phyloP scores from a whole-genome alignment of 1,139 yeast genomes.

The Blastobotrys capitulatus region DNA sequence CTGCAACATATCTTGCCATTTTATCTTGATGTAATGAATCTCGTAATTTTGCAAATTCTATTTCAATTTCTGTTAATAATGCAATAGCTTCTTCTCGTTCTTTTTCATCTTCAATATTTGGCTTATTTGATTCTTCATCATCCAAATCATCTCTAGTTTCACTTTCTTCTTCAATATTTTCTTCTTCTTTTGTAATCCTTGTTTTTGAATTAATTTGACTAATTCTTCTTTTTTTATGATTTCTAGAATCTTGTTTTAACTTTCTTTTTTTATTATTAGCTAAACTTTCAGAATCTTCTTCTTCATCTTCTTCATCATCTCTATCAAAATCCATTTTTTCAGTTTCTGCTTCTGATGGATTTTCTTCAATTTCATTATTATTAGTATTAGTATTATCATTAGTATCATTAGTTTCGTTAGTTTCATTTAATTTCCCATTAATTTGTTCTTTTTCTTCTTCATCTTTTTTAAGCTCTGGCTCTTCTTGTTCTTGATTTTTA shows the following conservation, averaged over 20 bases:
- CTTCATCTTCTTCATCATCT: conserved; percentile 4
- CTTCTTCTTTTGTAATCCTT: conserved; percentile 8
- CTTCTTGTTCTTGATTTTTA: background rate
- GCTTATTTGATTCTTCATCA: conserved; percentile 4
- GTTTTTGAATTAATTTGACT: conserved; percentile 12
- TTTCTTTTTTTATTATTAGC: conserved; percentile 7
- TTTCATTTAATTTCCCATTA: background rate
- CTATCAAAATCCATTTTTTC: conserved; percentile 54
- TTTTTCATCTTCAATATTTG: conserved; percentile 18
- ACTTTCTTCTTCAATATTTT: conserved; percentile 6
- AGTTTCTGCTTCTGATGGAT: conserved; percentile 66
- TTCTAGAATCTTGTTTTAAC: conserved; percentile 1
- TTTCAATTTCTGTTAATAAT: conserved; percentile 70
- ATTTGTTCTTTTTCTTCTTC: background rate
- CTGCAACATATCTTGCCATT: conserved; percentile 68
- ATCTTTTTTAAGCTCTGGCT: background rate
- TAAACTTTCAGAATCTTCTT: background rate
- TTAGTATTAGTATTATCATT: background rate
- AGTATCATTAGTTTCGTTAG: background rate
- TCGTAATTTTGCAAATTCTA: conserved; percentile 77
- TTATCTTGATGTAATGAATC: conserved; percentile 56
- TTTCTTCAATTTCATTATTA: background rate
- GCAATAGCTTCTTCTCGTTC: conserved; percentile 57
- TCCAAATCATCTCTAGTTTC: conserved; percentile 10
- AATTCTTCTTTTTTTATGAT: conserved; percentile 8